Evolutionary conservation across 208 protist genomes (phyloP), one percentile per base, ranked within the genome.

Genomic region (Acanthamoeba triangularis): DNA sequence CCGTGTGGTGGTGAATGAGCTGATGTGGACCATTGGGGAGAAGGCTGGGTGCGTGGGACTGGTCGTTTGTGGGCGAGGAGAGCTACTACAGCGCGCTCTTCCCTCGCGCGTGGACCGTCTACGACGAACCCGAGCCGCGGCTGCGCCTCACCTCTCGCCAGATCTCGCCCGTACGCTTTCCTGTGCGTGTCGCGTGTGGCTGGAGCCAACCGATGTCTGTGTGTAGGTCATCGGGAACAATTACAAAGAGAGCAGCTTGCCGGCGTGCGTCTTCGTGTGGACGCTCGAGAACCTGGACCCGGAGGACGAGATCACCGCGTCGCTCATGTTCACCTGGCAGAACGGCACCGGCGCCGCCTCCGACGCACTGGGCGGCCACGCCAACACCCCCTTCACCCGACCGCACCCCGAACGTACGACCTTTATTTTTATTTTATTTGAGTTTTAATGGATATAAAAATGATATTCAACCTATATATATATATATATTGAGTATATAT

Each of bases 261-360:
- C 97, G 35, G 65, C 33, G 47, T 85, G 67, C 41, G 87, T 95
- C 14, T 98, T 97, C 47, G 93, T 95, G 47, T 98, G 97, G 96
- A 97, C 96, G 56, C 90, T 98, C 41, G 80, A 95, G n/a, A 96
- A 97, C 69, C 25, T 88, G 11, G 35, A 88, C 30, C 13, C 4
- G 11, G 69, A 95, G 5, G 37, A 96, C 96, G 52, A 67, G 18
- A 52, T 95, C 49, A 59, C 37, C 23, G 69, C 98, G 25, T 93
- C 92, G 37, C 49, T 98, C 33, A 98, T 98, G 97, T 98, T 98
- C 63, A 97, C 97, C 18, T 95, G 97, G 90, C 95, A 98, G 76
- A 98, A 98, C 54, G 90, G 94, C 59, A 90, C 90, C 54, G 96
- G 61, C 23, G 18, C 54, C 47, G n/a, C 59, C 0, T 85, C 41